Evolutionary conservation across 768 basidiomycete genomes (phyloP).

Genomic region (Hericium coralloides): DNA sequence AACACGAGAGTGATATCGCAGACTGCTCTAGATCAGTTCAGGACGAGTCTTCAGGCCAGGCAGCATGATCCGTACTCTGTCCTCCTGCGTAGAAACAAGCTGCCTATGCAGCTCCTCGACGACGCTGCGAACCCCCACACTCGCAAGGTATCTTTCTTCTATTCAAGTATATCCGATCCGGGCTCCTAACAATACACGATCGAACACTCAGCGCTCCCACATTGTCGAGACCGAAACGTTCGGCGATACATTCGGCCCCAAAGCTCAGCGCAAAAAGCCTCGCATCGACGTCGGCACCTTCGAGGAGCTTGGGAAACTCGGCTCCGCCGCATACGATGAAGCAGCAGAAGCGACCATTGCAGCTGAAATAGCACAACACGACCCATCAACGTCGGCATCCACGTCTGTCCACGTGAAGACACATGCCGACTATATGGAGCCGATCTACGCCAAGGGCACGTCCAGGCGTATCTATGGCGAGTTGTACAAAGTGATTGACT

Average conservation of each 20-base stretch:
- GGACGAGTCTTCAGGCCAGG: conserved; percentile 74
- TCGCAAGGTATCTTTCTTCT: conserved; percentile 49
- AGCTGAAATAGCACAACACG: conserved; percentile 34
- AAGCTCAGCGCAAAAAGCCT: conserved; percentile 88
- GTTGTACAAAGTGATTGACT: conserved; percentile 98
- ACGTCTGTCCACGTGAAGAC: conserved; percentile 39
- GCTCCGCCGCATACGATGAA: conserved; percentile 45
- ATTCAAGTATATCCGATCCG: background rate
- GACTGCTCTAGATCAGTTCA: conserved; percentile 91
- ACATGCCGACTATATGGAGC: conserved; percentile 77
- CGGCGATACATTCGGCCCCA: conserved; percentile 88
- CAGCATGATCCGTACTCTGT: conserved; percentile 97
- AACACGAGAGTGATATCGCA: conserved; percentile 99
- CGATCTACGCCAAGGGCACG: conserved; percentile 92
- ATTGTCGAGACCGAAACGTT: conserved; percentile 97
- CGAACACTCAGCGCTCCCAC: conserved; percentile 57
- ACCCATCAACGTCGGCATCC: conserved; percentile 25
- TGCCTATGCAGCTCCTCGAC: conserved; percentile 93
- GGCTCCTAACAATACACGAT: background rate
- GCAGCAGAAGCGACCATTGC: conserved; percentile 33
- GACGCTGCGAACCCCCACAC: conserved; percentile 75
- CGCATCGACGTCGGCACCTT: conserved; percentile 84
- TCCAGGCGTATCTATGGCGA: conserved; percentile 95
- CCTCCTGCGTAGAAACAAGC: conserved; percentile 85
- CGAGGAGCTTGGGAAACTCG: conserved; percentile 74